Base-by-base conservation (phyloP, 441 rosid species). In the Erodium trifolium region DNA sequence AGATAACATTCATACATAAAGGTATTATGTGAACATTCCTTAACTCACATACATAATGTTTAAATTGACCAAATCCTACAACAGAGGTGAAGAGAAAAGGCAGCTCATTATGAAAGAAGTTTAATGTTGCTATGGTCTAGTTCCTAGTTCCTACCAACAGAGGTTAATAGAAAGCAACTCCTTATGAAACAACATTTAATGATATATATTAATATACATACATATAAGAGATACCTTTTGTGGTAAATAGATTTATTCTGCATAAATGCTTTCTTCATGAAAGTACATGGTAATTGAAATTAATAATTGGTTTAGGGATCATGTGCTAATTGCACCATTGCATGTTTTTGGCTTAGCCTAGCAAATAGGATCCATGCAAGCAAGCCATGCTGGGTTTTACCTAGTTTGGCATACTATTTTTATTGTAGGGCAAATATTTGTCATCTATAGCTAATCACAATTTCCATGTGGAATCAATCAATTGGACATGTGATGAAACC, bases 81-180 rank as follows among this genome's bases (percentile, higher is more conserved):
- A 62, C 65, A 62, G 65, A 62, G 65, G 65, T 62, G 65, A 62
- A 62, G 37, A 27, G 65, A 62, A 62, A 62, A 62, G 35, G 37
- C 35, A 62, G 65, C 65, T 62, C 39, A 62, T 62, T 62, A 62
- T 62, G 65, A 62, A 27, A 62, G 65, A 62, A 62, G 65, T 62
- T 27, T 62, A 62, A 27, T 62, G 65, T 62, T 27, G 12, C 65
- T 27, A 62, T 23, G 14, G 37, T 19, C 35, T 62, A 62, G 65
- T 62, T 62, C 65, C 35, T 62, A 62, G 65, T 62, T 62, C 65
- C 65, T 62, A 23, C 65, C 17, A 62, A 4, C 35, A 62, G 63
- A 62, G 65, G 65, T 62, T 62, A 62, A 27, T 37, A 62, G 39
- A 31, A 62, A 62, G 37, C 37, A 62, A 60, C 64, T 60, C 14